These are phyloP conservation scores for Heterobasidion occidentale DNA, from an alignment of 1,284 basidiomycete genomes.

Conservation along the genomic window DNA sequence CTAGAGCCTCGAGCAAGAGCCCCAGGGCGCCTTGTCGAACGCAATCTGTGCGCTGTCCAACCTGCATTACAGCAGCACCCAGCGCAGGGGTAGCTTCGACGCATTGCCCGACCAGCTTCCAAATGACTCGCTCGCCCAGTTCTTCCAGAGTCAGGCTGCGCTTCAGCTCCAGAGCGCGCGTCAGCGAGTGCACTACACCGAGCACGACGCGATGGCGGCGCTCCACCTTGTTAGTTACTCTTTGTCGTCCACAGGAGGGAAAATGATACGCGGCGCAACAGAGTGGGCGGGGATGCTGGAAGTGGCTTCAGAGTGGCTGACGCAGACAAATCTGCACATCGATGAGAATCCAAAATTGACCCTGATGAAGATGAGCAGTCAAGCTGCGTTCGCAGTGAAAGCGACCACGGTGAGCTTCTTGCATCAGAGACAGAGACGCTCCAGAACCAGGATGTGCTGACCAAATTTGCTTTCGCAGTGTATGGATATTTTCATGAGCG, in stretches of 20 bases:
- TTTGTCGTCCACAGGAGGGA: slow-evolving; percentile 43
- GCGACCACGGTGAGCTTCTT: slow-evolving; percentile 55
- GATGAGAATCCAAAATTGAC: slow-evolving; percentile 56
- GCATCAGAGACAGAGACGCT: neutral
- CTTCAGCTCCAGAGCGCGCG: slow-evolving; percentile 44
- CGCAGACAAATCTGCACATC: slow-evolving; percentile 47
- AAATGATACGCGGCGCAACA: slow-evolving; percentile 17
- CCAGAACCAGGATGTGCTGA: neutral
- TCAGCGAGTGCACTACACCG: slow-evolving; percentile 34
- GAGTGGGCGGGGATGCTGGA: slow-evolving; percentile 62
- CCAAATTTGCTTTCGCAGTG: slow-evolving; percentile 36
- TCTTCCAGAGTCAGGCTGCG: slow-evolving; percentile 60
- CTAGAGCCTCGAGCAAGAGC: slow-evolving; percentile 57
- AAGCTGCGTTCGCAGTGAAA: slow-evolving; percentile 54
- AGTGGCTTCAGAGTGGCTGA: slow-evolving; percentile 66
- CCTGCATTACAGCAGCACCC: slow-evolving; percentile 57
- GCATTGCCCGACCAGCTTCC: slow-evolving; percentile 45
- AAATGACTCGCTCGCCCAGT: slow-evolving; percentile 50
- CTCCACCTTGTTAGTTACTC: slow-evolving; percentile 66
- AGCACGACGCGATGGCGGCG: slow-evolving; percentile 66
- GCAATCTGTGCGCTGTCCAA: slow-evolving; percentile 70
- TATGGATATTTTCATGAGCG: slow-evolving; percentile 65
- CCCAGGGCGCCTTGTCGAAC: slow-evolving; percentile 58
- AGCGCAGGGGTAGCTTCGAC: slow-evolving; percentile 28
- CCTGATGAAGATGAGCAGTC: slow-evolving; percentile 43